These are phyloP conservation scores for Nadsonia fulvescens DNA, from an alignment of 805 yeast genomes.

Conservation along the genomic window DNA sequence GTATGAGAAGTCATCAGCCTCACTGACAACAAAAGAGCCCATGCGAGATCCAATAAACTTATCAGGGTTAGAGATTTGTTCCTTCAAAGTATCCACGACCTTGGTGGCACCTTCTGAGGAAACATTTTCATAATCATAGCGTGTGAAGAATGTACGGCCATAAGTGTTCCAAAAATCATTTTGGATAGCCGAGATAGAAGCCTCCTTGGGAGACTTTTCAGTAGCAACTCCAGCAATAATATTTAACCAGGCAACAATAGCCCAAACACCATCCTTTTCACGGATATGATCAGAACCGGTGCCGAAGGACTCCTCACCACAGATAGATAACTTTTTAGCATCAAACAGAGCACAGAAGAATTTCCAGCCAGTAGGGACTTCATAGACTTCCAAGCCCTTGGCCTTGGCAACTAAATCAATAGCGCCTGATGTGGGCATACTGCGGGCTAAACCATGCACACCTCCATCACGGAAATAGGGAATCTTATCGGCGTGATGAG, in stretches of 20 bases:
- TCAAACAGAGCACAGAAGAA: conserved; percentile 92
- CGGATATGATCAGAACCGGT: conserved; percentile 96
- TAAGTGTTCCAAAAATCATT: conserved; percentile 73
- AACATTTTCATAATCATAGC: conserved; percentile 85
- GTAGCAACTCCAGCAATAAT: conserved; percentile 68
- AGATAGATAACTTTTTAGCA: conserved; percentile 79
- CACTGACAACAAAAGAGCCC: conserved; percentile 36
- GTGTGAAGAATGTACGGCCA: conserved; percentile 93
- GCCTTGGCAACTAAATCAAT: conserved; percentile 75
- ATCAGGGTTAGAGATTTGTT: conserved; percentile 21
- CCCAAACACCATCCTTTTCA: conserved; percentile 97
- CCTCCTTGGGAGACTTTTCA: conserved; percentile 38
- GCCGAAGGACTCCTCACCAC: conserved; percentile 97
- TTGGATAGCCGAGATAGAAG: conserved; percentile 68
- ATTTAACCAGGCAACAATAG: conserved; percentile 91
- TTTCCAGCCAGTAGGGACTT: conserved; percentile 99
- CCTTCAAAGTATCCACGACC: conserved; percentile 37
- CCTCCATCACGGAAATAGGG: conserved; percentile 86
- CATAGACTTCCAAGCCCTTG: conserved; percentile 61
- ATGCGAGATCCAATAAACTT: conserved; percentile 34
- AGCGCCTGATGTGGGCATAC: conserved; percentile 95
- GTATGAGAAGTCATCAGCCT: conserved; percentile 78
- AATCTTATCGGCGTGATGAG: conserved; percentile 77
- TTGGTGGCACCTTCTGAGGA: conserved; percentile 54
- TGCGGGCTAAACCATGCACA: conserved; percentile 81